Base-by-base conservation (phyloP, 495 filamentous ascomycete species). In the Penicillium coffeae region DNA sequence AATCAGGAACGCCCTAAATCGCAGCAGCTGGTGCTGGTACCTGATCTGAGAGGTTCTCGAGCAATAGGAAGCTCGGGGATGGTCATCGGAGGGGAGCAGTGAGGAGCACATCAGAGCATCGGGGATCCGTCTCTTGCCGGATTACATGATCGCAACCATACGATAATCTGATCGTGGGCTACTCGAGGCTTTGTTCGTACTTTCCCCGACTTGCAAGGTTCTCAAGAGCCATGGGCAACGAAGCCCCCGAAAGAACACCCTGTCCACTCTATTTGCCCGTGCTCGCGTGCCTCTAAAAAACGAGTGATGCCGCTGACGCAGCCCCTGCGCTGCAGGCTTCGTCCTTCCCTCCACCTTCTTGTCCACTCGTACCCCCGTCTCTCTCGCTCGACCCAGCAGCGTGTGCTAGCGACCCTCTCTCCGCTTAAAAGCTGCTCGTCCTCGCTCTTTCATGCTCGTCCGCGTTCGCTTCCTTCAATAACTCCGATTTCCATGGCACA, bases 261-360 rank as follows among this genome's bases (percentile, higher is more conserved):
- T 58, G 56, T 58, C 60, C 51, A 51, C 37, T 51, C 42, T 48
- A 15, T 16, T 35, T 36, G 37, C 46, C 47, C 44, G 48, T 51
- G 51, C 59, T 58, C 56, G 55, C 50, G 54, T 65, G 57, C 56
- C 54, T 54, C 54, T 22, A 56, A 35, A 54, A 51, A 47, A 30
- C 25, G 25, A 56, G 54, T 50, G 56, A 73, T 71, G 70, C 66
- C 66, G 63, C 70, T 73, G 66, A 73, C 68, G 65, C 68, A 71
- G 62, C 66, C 66, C 66, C 65, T 73, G 66, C 64, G 62, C 59
- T 66, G 70, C 65, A 70, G 70, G 66, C 66, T 62, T 65, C 70
- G 68, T 65, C 62, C 64, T 47, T 58, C 65, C 59, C 57, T 62
- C 58, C 62, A 57, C 59, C 55, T 46, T 32, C 42, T 41, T 22